These are phyloP conservation scores for Cyclotella distinguenda DNA, from an alignment of 108 stramenopile species.

Conservation along the genomic window DNA sequence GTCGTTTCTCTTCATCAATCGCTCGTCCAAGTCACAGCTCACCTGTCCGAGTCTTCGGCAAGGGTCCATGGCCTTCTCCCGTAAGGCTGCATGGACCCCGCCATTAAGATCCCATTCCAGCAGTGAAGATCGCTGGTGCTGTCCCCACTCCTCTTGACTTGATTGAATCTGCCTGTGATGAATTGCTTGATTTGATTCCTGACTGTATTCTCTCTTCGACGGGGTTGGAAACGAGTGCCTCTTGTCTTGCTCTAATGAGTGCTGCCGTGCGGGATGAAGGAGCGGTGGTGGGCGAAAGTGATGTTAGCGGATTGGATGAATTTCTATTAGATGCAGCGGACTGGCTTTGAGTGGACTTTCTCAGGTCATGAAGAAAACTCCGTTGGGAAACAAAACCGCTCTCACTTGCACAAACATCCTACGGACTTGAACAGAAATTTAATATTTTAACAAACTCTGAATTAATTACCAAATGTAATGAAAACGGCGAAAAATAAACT, in stretches of 20 bases:
- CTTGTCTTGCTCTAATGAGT: background rate
- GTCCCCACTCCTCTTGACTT: constrained; percentile 43
- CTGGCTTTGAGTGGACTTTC: constrained; percentile 51
- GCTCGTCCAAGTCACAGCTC: constrained; percentile 4
- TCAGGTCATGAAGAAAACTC: too few relatives aligned
- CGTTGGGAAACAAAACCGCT: too few relatives aligned
- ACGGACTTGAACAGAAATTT: too few relatives aligned
- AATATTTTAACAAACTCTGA: too few relatives aligned
- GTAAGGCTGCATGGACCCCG: constrained; percentile 23
- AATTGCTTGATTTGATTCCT: constrained; percentile 12
- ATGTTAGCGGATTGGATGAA: constrained; percentile 47
- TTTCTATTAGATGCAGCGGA: constrained; percentile 65
- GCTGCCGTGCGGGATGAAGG: background rate
- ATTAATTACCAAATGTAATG: too few relatives aligned
- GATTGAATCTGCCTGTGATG: constrained; percentile 9
- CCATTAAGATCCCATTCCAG: constrained; percentile 87
- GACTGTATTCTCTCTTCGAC: constrained; percentile 6
- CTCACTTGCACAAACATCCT: too few relatives aligned
- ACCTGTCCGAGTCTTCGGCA: constrained; percentile 1
- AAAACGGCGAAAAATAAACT: too few relatives aligned
- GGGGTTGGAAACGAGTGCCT: background rate
- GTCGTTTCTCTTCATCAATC: too few relatives aligned
- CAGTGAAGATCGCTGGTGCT: constrained; percentile 88
- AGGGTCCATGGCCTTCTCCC: background rate
- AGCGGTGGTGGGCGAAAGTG: background rate